phyloP scores from a whole-genome alignment of 108 stramenopile genomes.

The Poteriospumella lacustris region DNA sequence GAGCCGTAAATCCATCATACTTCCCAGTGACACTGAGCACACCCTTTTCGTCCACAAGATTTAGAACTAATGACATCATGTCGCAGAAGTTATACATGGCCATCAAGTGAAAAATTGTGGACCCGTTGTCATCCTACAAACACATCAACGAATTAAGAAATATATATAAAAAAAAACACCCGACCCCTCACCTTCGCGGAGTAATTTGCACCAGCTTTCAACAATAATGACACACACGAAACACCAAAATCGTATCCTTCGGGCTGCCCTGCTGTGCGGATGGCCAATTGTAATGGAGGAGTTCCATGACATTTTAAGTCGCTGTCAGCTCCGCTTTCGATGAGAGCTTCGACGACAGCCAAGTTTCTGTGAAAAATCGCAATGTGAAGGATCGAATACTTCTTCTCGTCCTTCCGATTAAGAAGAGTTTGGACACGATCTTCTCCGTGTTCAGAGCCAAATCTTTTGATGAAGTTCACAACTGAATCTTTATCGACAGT shows the following conservation, averaged over 20 bases:
- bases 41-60: not conserved
- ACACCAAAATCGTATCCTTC: not conserved
- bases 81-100: not conserved
- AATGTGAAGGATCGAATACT: not conserved
- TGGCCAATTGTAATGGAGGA: not conserved
- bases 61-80: too few relatives aligned
- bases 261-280: not conserved
- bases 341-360: not conserved
- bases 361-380: conserved; percentile 24
- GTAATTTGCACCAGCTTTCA: not conserved
- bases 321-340: conserved; percentile 13
- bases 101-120: not conserved
- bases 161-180: not conserved
- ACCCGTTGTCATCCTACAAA: conserved; percentile 16
- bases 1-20: not conserved
- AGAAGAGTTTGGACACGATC: not conserved
- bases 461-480: too few relatives aligned
- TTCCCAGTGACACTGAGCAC: not conserved
- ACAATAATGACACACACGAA: not conserved
- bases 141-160: not conserved
- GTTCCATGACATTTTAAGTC: conserved; percentile 24
- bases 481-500: too few relatives aligned
- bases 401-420: not conserved
- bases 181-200: not conserved
- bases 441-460: too few relatives aligned